These are phyloP conservation scores for Botryococcus braunii DNA, from an alignment of 163 green algal species.

Conservation along the genomic window DNA sequence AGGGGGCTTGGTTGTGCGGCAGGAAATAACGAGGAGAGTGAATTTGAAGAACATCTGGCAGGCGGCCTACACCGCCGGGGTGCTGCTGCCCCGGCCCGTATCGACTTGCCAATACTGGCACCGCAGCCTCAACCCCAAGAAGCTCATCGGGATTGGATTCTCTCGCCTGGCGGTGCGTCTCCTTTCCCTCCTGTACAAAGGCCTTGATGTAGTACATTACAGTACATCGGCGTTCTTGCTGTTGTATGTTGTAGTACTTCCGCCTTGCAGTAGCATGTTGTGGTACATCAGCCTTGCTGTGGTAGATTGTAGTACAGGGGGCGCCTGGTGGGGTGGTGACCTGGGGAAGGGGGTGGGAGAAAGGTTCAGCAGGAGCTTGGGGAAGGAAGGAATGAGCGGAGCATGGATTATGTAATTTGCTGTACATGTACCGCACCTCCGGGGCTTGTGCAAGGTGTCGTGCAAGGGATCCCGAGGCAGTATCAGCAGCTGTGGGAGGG, in stretches of 20 bases:
- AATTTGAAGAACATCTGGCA: constrained; percentile 86
- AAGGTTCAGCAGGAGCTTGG: too few species aligned
- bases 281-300: too few species aligned
- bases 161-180: constrained; percentile 50
- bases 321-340: too few species aligned
- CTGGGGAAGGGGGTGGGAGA: too few species aligned
- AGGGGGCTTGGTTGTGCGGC: constrained; percentile 14
- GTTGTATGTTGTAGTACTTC: background rate
- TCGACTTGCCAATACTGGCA: constrained; percentile 93
- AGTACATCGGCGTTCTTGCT: background rate
- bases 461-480: too few species aligned
- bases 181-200: background rate
- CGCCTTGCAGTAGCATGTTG: too few species aligned
- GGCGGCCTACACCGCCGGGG: constrained; percentile 94
- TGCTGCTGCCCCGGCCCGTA: constrained; percentile 85
- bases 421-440: too few species aligned
- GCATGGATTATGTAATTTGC: too few species aligned
- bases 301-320: too few species aligned
- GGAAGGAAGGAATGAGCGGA: too few species aligned
- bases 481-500: too few species aligned
- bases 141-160: constrained; percentile 94
- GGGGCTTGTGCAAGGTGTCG: too few species aligned
- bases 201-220: background rate
- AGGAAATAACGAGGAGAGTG: constrained; percentile 87
- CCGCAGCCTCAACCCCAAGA: constrained; percentile 89